phyloP scores from a whole-genome alignment of 2,329 filamentous ascomycete species.

The Penicillium rolfsii region DNA sequence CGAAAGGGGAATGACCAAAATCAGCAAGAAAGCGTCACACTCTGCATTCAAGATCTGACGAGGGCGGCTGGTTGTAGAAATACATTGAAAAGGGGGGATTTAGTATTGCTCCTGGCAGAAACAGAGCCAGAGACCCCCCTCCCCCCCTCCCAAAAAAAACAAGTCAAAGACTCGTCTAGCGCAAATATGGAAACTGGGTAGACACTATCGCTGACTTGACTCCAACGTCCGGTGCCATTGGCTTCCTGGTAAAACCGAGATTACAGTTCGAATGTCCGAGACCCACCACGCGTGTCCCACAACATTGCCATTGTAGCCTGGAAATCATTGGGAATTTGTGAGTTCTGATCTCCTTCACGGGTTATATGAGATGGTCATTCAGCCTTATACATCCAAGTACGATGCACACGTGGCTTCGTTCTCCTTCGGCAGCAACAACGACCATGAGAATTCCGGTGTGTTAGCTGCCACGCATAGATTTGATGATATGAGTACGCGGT shows the following conservation, averaged over 20 bases:
- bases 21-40: background rate
- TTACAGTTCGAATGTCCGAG: background rate
- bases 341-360: too few relatives aligned
- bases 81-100: background rate
- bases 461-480: background rate
- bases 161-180: background rate
- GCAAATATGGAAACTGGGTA: background rate
- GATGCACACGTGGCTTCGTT: background rate
- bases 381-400: background rate
- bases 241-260: conserved; percentile 1
- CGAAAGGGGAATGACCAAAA: background rate
- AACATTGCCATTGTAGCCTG: background rate
- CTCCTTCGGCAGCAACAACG: background rate
- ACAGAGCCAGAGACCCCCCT: background rate
- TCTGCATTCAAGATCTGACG: background rate
- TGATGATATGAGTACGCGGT: background rate
- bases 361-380: too few relatives aligned
- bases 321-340: background rate
- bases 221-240: background rate
- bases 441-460: background rate
- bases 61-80: background rate
- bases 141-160: too few relatives aligned
- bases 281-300: background rate
- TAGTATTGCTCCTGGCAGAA: background rate
- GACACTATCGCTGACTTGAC: background rate